Percentiles rank a stretch among this genome's conserved stretches.
These are phyloP conservation scores for Colletotrichum tropicale DNA, from an alignment of 2,329 filamentous ascomycete genomes.

Conservation along the genomic window DNA sequence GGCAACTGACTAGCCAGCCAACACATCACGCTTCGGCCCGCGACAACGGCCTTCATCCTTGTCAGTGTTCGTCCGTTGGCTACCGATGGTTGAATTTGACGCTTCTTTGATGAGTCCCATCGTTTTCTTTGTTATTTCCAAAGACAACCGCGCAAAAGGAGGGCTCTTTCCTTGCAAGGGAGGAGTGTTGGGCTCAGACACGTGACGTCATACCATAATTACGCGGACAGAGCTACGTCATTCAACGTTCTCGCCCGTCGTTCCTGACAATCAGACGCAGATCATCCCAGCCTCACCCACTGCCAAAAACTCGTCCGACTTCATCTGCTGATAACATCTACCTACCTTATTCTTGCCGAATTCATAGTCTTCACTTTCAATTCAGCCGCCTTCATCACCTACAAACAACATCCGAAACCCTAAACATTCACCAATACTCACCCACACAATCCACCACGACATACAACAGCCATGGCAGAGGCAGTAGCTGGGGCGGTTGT, in stretches of 20 bases:
- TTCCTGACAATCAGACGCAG: background rate
- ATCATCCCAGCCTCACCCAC: background rate
- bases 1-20: background rate
- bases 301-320: background rate
- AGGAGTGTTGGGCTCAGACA: background rate
- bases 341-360: background rate
- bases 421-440: background rate
- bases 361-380: background rate
- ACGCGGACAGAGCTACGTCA: constrained; percentile 7
- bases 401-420: background rate
- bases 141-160: background rate
- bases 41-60: background rate
- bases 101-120: background rate
- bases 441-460: background rate
- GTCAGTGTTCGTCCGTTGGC: background rate
- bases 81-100: background rate
- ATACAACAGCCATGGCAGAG: constrained; percentile 37
- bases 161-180: background rate
- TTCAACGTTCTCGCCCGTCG: constrained; percentile 2
- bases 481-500: constrained; percentile 39
- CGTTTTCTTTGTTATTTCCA: no score
- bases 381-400: background rate
- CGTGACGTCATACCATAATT: constrained; percentile 15
- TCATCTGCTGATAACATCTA: background rate
- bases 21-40: background rate